Evolutionary conservation across 31 red algal genomes (phyloP).

Genomic region (Asparagopsis taxiformis): DNA sequence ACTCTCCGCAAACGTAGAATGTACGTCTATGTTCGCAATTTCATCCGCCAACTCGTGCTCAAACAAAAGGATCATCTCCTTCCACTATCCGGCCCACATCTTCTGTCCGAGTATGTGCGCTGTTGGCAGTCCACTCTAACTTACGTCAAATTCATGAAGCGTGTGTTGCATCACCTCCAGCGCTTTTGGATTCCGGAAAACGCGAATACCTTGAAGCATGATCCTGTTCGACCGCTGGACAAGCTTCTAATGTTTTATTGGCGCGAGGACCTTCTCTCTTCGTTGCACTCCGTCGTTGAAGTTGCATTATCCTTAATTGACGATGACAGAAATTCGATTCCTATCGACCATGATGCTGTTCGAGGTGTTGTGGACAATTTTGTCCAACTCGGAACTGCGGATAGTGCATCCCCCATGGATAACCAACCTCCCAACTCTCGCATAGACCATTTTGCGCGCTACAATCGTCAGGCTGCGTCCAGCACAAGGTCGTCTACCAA

Average conservation of each 20-base stretch:
- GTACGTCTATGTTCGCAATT: slow-evolving; percentile 44
- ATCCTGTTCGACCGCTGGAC: slow-evolving; percentile 58
- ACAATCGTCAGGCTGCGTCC: too few relatives aligned
- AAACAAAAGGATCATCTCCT: slow-evolving; percentile 17
- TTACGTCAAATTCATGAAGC: slow-evolving; percentile 39
- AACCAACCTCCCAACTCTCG: too few relatives aligned
- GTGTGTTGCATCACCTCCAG: slow-evolving; percentile 60
- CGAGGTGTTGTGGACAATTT: slow-evolving; percentile 54
- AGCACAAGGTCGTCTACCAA: too few relatives aligned
- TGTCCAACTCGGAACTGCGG: slow-evolving; percentile 45
- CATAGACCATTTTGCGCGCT: too few relatives aligned
- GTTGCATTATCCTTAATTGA: slow-evolving; percentile 29
- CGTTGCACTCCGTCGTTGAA: slow-evolving; percentile 21
- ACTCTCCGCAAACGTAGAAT: slow-evolving; percentile 36
- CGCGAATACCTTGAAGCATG: slow-evolving; percentile 38
- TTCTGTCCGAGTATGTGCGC: slow-evolving; percentile 38
- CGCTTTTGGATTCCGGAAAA: slow-evolving; percentile 56
- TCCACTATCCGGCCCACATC: slow-evolving; percentile 4
- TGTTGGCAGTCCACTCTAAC: slow-evolving; percentile 22
- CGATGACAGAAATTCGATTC: slow-evolving; percentile 25
- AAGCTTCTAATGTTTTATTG: slow-evolving; percentile 71
- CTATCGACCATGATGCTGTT: slow-evolving; percentile 26
- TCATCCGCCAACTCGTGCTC: slow-evolving; percentile 23
- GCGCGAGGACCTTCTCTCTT: slow-evolving; percentile 47
- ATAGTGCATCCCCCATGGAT: slow-evolving; percentile 21